Evolutionary conservation across 805 yeast species (phyloP).

Genomic region (Cyberlindnera veronae): DNA sequence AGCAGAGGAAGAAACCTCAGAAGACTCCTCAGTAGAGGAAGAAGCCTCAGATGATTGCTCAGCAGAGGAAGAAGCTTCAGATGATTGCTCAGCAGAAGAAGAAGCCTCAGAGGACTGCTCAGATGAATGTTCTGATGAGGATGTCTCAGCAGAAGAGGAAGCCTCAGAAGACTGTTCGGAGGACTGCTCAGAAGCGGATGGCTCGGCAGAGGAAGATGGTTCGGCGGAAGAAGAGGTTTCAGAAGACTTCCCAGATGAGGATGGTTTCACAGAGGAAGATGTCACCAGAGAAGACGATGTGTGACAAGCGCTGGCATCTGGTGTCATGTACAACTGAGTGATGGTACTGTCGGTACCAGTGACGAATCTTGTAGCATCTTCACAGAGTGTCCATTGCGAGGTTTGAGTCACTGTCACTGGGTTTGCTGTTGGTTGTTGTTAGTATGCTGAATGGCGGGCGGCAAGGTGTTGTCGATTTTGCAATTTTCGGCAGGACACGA

Average conservation of each 20-base stretch:
- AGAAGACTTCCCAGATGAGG: not conserved
- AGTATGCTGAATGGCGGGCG: not conserved
- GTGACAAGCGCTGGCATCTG: not conserved
- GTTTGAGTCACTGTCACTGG: not conserved
- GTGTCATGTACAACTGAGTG: constrained; percentile 10
- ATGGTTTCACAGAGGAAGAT: not conserved
- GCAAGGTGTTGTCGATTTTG: not conserved
- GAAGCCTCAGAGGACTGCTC: constrained; percentile 12
- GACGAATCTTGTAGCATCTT: constrained; percentile 3
- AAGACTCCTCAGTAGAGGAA: not conserved
- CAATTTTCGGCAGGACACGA: not conserved
- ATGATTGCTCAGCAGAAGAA: constrained; percentile 11
- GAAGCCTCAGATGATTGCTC: constrained; percentile 13
- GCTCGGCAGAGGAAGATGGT: not conserved
- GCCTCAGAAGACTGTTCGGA: not conserved
- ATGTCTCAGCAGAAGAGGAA: constrained; percentile 2
- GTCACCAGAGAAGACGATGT: not conserved
- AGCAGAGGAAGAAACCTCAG: not conserved
- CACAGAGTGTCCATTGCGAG: constrained; percentile 6
- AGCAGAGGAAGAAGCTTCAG: constrained; percentile 12
- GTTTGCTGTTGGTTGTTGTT: not conserved
- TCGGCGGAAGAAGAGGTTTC: not conserved
- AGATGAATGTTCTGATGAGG: constrained; percentile 4
- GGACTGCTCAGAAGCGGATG: constrained; percentile 3
- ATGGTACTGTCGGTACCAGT: constrained; percentile 11